Evolutionary conservation across 2,329 filamentous ascomycete species (phyloP), one percentile per base, ranked within the genome.

Genomic region (Aschersonia sp.): DNA sequence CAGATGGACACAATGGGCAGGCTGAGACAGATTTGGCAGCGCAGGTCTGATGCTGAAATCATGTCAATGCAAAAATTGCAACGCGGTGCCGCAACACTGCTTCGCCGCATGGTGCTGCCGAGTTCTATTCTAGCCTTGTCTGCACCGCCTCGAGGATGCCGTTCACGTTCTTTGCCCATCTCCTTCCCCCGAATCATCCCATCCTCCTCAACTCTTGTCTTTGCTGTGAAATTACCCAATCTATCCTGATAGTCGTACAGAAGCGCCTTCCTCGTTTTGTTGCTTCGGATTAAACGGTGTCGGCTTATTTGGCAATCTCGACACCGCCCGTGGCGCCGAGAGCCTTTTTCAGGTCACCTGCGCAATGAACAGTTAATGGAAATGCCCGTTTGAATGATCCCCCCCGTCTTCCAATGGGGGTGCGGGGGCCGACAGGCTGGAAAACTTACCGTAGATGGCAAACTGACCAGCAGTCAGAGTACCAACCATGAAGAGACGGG

Each of bases 401-500:
- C 22, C 22, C 22, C 22, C 3, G 22, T 22, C 22, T 22, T 22
- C 22, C 22, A 22, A 22, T 22, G 22, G 22, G 22, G 22, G 22
- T 22, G 22, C 2, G 3, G 22, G 22, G 22, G 22, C 8, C 35
- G 3, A 37, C 35, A 12, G 8, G 12, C 12, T 37, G 8, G 12
- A 37, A 8, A 12, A 47, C 47, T 42, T 48, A 48, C 47, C 87
- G 64, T 94, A 94, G 68, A 94, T 94, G 61, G 85, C 85, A 68
- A 92, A 92, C 71, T 92, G 86, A 65, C 83, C 82, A 54, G 81
- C 81, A 53, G 83, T 87, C 57, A 87, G 68, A 56, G 80, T 83
- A 68, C 84, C 82, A 60, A 85, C 75, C 68, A 71, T 71, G 66
- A 71, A 68, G 48, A 71, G 68, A 70, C 68, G 81, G 60, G 87